Evolutionary conservation across 2,329 filamentous ascomycete genomes (phyloP), one percentile per base, ranked within the genome.

Genomic region (Helicocarpus griseus): DNA sequence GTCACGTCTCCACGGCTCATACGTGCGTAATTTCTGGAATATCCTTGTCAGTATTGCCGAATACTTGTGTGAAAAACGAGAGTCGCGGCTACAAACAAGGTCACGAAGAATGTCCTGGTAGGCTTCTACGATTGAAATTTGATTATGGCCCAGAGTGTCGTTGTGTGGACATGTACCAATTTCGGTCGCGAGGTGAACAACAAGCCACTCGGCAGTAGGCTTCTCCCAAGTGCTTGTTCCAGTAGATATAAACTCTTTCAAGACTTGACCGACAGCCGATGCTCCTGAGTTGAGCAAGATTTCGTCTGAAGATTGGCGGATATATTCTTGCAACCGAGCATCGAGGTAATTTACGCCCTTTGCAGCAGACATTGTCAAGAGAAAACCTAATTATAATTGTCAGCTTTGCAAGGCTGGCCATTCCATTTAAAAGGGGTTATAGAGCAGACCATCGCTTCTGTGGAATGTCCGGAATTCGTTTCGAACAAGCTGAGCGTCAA

Each of bases 81-180:
- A 35, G 19, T 36, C 31, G 21, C 45, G 9, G n/a, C 45, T 47
- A 47, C 45, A 26, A 47, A 47, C 45, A 47, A 47, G 31, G 21
- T 47, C 45, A 24, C 45, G 45, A 36, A 47, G 45, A 47, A 47
- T 47, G 31, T 47, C 31, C 22, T 47, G 45, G 45, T 47, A 47
- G 4, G 6, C 45, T 47, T 47, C 45, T 31, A 47, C 45, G 1
- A 47, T 28, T 11, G 45, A 47, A 36, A 47, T 47, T 21, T 35
- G 33, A 22, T 36, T 47, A 26, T 47, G 45, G 31, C 45, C 45
- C 4, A 47, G 45, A 8, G 45, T 47, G 31, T 47, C 45, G 14
- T 47, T 47, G 21, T 47, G 45, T 26, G 45, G 45, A 9, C 45
- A 47, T n/a, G 45, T 19, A 22, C 45, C 45, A 17, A 47, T 24